phyloP scores from a whole-genome alignment of 2,329 filamentous ascomycete genomes.

The Arthrobotrys pseudoclavata region DNA sequence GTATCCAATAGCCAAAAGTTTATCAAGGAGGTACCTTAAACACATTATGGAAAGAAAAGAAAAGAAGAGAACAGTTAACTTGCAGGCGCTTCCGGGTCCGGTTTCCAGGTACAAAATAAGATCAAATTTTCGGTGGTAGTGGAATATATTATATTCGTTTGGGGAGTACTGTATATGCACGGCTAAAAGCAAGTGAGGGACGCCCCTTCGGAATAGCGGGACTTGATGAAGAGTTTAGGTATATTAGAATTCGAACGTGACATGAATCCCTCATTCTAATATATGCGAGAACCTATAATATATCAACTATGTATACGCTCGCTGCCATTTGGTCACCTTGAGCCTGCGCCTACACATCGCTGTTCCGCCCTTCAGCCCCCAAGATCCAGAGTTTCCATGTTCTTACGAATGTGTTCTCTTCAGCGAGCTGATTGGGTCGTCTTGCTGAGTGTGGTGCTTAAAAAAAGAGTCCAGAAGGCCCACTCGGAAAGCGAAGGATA shows the following conservation, averaged over 20 bases:
- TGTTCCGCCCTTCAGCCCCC: not conserved
- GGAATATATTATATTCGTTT: too few species aligned
- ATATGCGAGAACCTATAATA: not conserved
- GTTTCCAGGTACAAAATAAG: not conserved
- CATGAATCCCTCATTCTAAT: constrained; percentile 8
- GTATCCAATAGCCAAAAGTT: too few species aligned
- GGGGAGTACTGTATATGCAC: too few species aligned
- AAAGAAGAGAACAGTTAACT: not conserved
- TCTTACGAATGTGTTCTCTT: not conserved
- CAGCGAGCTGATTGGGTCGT: not conserved
- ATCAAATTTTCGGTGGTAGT: too few species aligned
- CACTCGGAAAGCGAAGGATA: not conserved
- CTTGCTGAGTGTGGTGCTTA: not conserved
- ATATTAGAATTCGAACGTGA: not conserved
- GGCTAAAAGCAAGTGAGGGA: too few species aligned
- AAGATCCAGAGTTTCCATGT: too few species aligned
- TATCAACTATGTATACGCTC: not conserved
- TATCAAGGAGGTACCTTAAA: not conserved
- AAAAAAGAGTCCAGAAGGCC: not conserved
- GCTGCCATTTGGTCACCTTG: not conserved
- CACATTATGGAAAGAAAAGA: not conserved
- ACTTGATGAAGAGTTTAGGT: too few species aligned
- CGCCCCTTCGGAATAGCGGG: too few species aligned
- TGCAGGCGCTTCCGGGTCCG: not conserved
- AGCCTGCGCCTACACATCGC: not conserved